Evolutionary conservation across 805 yeast species (phyloP), one percentile per base, ranked within the genome.

Genomic region (Barnettozyma siamensis): DNA sequence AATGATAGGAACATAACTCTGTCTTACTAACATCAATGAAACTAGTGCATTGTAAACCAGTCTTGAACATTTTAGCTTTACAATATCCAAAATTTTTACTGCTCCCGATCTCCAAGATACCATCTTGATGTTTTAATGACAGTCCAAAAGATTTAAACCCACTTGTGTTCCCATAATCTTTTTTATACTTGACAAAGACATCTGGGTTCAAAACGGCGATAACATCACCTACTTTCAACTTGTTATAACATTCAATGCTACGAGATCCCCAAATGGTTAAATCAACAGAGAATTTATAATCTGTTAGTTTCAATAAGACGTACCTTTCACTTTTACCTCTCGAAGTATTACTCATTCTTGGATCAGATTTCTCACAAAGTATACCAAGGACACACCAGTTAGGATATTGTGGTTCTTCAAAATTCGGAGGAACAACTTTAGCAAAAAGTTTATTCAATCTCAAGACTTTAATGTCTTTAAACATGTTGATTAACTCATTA

Each of bases 371-470:
- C 17, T 58, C 54, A 5, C 77, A 64, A 0, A 89, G 66, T 3
- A 85, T 68, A 1, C 95, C 97, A n/a, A 82, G 53, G 2, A 80
- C 72, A n/a, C 81, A 80, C 83, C 88, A 88, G 55, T 89, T 88
- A 3, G 82, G 62, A 52, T 81, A 80, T 27, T 64, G 62, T 0
- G 96, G 95, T 35, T 83, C 83, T 6, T 62, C 57, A 54, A 74
- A 88, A 17, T 75, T 66, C 0, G 95, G 93, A 2, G 93, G 82
- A 23, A 58, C 49, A 1, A 88, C 78, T 47, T 80, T 78, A 2
- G 87, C 82, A 49, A 76, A 69, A 3, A 83, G 58, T 48, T 79
- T 77, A 9, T 73, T 72, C 3, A 86, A 57, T 31, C 83, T 65
- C 35, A 85, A 60, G 1, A 81, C 57, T 48, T 80, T 78, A 45